Percentiles rank a stretch among this genome's conserved stretches.
These are phyloP conservation scores for Mycena galopus DNA, from an alignment of 768 basidiomycete genomes.

Conservation along the genomic window DNA sequence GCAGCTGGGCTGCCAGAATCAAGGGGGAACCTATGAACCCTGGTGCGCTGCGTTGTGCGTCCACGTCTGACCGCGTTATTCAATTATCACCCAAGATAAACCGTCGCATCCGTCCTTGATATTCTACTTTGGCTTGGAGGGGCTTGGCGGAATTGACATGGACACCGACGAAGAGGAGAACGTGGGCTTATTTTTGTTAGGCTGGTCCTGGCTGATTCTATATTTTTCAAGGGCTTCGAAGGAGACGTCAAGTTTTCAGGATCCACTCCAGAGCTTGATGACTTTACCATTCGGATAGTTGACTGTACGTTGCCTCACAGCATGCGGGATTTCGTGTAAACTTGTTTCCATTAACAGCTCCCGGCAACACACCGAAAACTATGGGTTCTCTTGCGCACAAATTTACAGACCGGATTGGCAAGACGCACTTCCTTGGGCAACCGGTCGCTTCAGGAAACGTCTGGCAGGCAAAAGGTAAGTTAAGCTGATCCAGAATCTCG, in stretches of 20 bases:
- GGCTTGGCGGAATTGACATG: slow-evolving; percentile 85
- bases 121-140: slow-evolving; percentile 92
- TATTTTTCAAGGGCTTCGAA: slow-evolving; percentile 74
- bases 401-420: slow-evolving; percentile 75
- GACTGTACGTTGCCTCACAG: slow-evolving; percentile 65
- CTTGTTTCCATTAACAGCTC: slow-evolving; percentile 55
- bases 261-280: slow-evolving; percentile 81
- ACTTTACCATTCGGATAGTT: slow-evolving; percentile 83
- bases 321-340: not conserved
- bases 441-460: slow-evolving; percentile 71
- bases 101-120: slow-evolving; percentile 81
- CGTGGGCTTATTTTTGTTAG: slow-evolving; percentile 58
- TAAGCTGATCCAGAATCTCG: not conserved
- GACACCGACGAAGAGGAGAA: slow-evolving; percentile 82
- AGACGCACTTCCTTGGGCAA: slow-evolving; percentile 78
- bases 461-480: slow-evolving; percentile 88
- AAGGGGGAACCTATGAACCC: slow-evolving; percentile 82
- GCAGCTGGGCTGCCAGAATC: slow-evolving; percentile 90
- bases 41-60: slow-evolving; percentile 56
- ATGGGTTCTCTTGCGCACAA: slow-evolving; percentile 67
- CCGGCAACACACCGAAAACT: slow-evolving; percentile 66
- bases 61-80: not conserved
- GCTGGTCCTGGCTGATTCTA: slow-evolving; percentile 19
- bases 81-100: slow-evolving; percentile 44
- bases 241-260: slow-evolving; percentile 81